phyloP scores from a whole-genome alignment of 768 basidiomycete genomes.

The Amanita muscaria region DNA sequence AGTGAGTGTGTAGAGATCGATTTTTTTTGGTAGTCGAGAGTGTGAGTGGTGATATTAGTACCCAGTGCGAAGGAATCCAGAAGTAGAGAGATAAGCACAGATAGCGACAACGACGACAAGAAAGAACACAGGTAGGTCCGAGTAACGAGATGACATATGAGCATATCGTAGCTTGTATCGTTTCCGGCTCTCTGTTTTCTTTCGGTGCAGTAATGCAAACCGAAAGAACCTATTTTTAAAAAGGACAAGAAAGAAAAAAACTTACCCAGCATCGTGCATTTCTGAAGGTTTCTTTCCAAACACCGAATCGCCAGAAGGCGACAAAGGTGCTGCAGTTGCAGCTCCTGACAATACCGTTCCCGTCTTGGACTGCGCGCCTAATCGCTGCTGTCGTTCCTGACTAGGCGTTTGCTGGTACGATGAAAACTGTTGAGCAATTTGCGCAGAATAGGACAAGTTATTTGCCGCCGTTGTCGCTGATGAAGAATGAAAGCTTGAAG shows the following conservation, averaged over 20 bases:
- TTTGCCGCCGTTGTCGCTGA: slow-evolving; percentile 14
- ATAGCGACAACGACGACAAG: not conserved
- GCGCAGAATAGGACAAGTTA: slow-evolving; percentile 50
- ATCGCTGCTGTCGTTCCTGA: slow-evolving; percentile 48
- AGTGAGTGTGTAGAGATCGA: slow-evolving; percentile 16
- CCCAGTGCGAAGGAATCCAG: slow-evolving; percentile 15
- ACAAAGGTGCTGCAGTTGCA: too few species aligned
- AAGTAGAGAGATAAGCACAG: slow-evolving; percentile 9
- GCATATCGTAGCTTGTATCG: slow-evolving; percentile 9
- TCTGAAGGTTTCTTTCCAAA: slow-evolving; percentile 59
- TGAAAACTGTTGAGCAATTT: slow-evolving; percentile 59
- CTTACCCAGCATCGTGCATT: slow-evolving; percentile 83
- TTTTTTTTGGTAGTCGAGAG: slow-evolving; percentile 14
- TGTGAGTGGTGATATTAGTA: slow-evolving; percentile 16
- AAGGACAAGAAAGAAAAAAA: slow-evolving; percentile 14
- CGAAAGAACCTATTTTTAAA: not conserved
- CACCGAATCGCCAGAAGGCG: slow-evolving; percentile 26
- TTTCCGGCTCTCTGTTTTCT: slow-evolving; percentile 8
- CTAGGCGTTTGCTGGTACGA: slow-evolving; percentile 57
- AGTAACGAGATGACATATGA: not conserved
- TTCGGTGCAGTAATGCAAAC: too few species aligned
- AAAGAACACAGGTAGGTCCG: not conserved
- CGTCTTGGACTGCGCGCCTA: slow-evolving; percentile 14
- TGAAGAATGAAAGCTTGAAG: slow-evolving; percentile 17
- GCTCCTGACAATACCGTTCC: too few species aligned